Base-by-base conservation (phyloP, 78 protist species). In the Emiliania huxleyi region DNA sequence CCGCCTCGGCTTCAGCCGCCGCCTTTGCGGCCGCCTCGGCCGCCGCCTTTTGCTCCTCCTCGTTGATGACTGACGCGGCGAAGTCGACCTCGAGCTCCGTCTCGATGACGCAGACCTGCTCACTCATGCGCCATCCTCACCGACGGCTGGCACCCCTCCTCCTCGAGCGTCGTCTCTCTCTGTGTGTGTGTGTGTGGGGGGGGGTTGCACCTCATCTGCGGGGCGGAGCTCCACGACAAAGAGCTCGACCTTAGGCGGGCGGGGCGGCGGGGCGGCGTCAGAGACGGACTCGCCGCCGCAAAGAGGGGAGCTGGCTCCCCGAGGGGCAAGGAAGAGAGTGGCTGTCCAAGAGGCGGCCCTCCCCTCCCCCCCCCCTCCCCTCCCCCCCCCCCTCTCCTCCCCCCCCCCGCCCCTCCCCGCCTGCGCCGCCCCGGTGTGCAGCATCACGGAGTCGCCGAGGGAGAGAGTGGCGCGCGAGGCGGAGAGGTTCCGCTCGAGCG, bases 71-170 rank as follows among this genome's bases (percentile, higher is more conserved):
- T 6, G 85, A 4, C 19, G 85, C 15, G 35, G 46, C 85, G 46
- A 77, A 77, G 85, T 77, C 85, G 35, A 77, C 85, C 46, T 77
- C 85, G 48, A 77, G 85, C 85, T 77, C 85, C 4, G 85, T 77
- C 37, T 77, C 85, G 85, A 77, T 26, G 85, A 77, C 85, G 46
- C 85, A 77, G n/a, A 77, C 85, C 21, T n/a, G n/a, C n/a, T n/a
- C n/a, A n/a, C n/a, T n/a, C n/a, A n/a, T n/a, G n/a, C n/a, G n/a
- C n/a, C n/a, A n/a, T n/a, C n/a, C n/a, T n/a, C n/a, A n/a, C 35
- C 46, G 46, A 15, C 85, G 48, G 85, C 85, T 8, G 85, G 85
- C 85, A n/a, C n/a, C n/a, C n/a, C n/a, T n/a, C n/a, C n/a, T n/a
- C n/a, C n/a, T n/a, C n/a, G n/a, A n/a, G n/a, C n/a, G n/a, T n/a